A percentile compares a stretch with the other conserved stretches of the same genome.
Evolutionary conservation across 495 filamentous ascomycete species (phyloP).

Genomic region (Parathielavia appendiculata): DNA sequence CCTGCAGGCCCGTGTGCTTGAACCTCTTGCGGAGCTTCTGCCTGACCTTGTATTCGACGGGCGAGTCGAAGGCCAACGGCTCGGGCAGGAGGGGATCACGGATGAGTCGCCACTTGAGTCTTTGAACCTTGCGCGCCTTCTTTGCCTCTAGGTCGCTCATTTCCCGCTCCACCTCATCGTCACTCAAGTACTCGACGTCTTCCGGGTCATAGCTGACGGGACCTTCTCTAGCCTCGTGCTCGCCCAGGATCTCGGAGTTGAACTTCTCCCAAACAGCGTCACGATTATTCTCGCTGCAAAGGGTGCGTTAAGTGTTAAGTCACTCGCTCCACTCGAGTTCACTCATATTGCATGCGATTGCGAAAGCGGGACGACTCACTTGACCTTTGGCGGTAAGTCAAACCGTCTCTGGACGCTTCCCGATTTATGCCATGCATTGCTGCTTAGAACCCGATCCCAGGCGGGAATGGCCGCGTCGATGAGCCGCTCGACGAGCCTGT

Average conservation of each 20-base stretch:
- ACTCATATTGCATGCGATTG: neutral
- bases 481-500: constrained; percentile 48
- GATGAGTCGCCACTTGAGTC: constrained; percentile 35
- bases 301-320: neutral
- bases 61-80: constrained; percentile 9
- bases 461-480: constrained; percentile 48
- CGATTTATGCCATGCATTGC: constrained; percentile 42
- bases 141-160: neutral
- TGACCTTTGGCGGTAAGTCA: neutral
- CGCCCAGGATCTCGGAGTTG: neutral
- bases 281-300: constrained; percentile 19
- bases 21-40: constrained; percentile 34
- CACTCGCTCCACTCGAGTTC: neutral
- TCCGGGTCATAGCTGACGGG: neutral
- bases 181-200: neutral
- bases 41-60: constrained; percentile 34
- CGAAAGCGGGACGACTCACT: neutral
- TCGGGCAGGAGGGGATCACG: constrained; percentile 23
- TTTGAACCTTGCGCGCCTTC: neutral
- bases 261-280: constrained; percentile 5
- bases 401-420: neutral
- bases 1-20: constrained; percentile 45
- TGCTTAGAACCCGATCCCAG: constrained; percentile 47
- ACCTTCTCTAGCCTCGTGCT: constrained; percentile 1
- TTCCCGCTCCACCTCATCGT: neutral